Base-by-base conservation (phyloP, 2,329 filamentous ascomycete species). In the Ascochyta koolunga region DNA sequence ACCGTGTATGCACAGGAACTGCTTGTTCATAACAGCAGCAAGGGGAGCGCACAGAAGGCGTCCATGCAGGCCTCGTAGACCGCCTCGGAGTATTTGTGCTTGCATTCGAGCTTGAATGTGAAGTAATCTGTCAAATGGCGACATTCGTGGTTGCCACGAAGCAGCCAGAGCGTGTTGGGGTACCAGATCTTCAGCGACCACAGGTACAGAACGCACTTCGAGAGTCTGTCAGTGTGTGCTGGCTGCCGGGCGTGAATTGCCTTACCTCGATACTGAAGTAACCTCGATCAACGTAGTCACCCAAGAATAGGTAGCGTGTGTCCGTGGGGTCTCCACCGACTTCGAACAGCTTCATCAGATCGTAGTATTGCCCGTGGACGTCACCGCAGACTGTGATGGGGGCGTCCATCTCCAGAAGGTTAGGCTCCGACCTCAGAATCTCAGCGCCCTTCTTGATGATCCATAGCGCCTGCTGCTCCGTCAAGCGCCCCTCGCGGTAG, bases 161-260 rank as follows among this genome's bases (percentile, higher is more conserved):
- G 86, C 66, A 99, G 83, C 95, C 95, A 99, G 52, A 99, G 86
- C 18, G 91, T 93, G 77, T 98, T 92, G 48, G 95, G 95, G 74
- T 98, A 99, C 86, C 96, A 96, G 73, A 99, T 98, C 85, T 99
- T 99, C 75, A 99, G 83, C 29, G 89, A 89, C 95, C 95, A 99
- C 22, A 99, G 86, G 77, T 99, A 99, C 42, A 99, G 83, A 56
- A 99, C 95, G 75, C 95, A 99, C 84, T 87, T 43, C 39, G 24
- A 16, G 5, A 39, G 70, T 80, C 60, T 80, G 70, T 80, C 60
- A 80, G 73, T 61, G 47, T 49, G 31, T 40, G 40, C 45, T 42
- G n/a, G 18, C 16, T 22, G 31, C 10, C 6, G 3, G 6, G 8
- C 15, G 10, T 51, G n/a, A 36, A 10, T n/a, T 40, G 18, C 19